These are phyloP conservation scores for Ilyonectria sp. DNA, from an alignment of 2,329 filamentous ascomycete species.

Conservation along the genomic window DNA sequence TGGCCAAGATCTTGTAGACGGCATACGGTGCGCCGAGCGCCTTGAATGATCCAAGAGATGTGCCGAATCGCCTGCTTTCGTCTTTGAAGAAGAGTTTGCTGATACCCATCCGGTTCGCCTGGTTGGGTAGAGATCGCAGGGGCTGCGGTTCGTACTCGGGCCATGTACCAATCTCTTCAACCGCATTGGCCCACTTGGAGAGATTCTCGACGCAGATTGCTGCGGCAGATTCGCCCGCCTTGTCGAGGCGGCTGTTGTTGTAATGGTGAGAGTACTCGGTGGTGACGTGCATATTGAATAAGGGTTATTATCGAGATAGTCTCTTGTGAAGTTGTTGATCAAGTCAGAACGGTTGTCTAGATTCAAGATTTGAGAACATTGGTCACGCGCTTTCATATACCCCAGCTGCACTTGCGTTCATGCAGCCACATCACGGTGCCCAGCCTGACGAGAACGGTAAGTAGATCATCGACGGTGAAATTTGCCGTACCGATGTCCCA, in stretches of 20 bases:
- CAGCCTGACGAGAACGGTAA: too few relatives aligned
- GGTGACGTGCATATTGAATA: too few relatives aligned
- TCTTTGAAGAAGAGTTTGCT: conserved; percentile 29
- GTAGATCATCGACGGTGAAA: too few relatives aligned
- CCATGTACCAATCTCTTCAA: conserved; percentile 33
- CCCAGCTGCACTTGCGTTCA: too few relatives aligned
- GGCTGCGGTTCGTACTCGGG: conserved; percentile 36
- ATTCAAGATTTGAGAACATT: too few relatives aligned
- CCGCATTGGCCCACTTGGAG: conserved; percentile 25
- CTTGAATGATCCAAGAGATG: conserved; percentile 32
- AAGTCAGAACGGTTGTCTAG: too few relatives aligned
- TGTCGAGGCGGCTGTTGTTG: neutral
- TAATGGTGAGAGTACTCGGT: neutral
- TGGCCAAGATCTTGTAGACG: conserved; percentile 29
- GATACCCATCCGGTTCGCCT: conserved; percentile 26
- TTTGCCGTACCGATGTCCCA: too few relatives aligned
- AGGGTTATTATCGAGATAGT: too few relatives aligned
- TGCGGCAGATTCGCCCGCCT: conserved; percentile 3
- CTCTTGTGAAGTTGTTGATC: too few relatives aligned
- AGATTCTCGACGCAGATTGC: conserved; percentile 28
- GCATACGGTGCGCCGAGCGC: conserved; percentile 37
- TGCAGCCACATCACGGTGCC: too few relatives aligned
- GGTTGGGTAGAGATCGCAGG: conserved; percentile 21
- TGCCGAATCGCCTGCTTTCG: conserved; percentile 34
- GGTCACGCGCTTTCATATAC: too few relatives aligned